Conservation (phyloP, 1,139 yeast genomes). For the Entelexis paramagnoliae region DNA sequence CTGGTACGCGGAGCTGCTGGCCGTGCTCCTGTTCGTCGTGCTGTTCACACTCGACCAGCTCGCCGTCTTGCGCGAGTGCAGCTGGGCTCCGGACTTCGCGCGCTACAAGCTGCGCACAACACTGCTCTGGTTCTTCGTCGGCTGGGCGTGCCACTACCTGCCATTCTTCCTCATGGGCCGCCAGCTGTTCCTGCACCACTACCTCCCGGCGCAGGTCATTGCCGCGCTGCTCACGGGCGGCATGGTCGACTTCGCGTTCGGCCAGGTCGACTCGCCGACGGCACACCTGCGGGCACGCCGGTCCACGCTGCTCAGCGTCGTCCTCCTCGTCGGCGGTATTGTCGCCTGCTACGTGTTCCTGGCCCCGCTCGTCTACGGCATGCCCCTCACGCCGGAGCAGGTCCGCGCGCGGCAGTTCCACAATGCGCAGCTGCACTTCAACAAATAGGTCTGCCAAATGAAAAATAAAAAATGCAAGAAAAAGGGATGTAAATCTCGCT, state of each 20-base stretch:
- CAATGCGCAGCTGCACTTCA: conserved; percentile 70
- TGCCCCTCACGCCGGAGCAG: conserved; percentile 52
- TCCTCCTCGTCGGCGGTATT: conserved; percentile 33
- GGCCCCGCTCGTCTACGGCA: conserved; percentile 82
- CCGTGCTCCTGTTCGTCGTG: conserved; percentile 57
- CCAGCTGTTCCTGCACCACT: conserved; percentile 90
- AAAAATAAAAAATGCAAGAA: too few relatives aligned
- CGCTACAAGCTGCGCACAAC: conserved; percentile 71
- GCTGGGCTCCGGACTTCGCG: conserved; percentile 49
- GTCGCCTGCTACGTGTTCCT: conserved; percentile 55
- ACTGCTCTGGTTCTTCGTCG: conserved; percentile 71
- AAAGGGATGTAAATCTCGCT: too few relatives aligned
- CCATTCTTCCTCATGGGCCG: conserved; percentile 89
- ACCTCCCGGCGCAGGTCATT: conserved; percentile 87
- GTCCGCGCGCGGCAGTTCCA: conserved; percentile 71
- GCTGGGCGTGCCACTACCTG: conserved; percentile 81
- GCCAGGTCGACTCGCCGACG: conserved; percentile 37
- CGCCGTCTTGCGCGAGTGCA: conserved; percentile 59
- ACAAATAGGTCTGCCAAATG: conserved; percentile 36
- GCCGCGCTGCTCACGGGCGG: conserved; percentile 81
- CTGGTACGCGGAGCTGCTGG: conserved; percentile 76
- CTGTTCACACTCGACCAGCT: conserved; percentile 61
- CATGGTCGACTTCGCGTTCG: conserved; percentile 64
- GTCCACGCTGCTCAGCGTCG: conserved; percentile 1
- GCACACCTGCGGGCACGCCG: conserved; percentile 1